Base-by-base conservation (phyloP, 2,329 filamentous ascomycete species). In the Gaeumannomyces sp. region DNA sequence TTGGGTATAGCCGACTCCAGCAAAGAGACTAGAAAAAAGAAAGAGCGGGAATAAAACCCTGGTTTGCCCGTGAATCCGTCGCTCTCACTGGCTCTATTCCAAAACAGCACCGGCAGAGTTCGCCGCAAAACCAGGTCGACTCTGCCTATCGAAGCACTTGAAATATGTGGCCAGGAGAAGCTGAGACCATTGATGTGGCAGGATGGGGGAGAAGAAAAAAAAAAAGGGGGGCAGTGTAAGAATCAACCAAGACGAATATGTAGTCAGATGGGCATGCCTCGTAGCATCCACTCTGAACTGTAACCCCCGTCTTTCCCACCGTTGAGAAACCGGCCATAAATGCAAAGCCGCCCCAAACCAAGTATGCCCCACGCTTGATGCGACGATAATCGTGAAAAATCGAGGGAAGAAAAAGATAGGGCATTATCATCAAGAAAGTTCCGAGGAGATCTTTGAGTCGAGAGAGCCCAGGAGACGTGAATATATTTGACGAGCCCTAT, bases 361-460 rank as follows among this genome's bases (percentile, higher is more conserved):
- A 28, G 29, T 64, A 64, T 64, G 35, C 64, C 65, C 62, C 57
- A 64, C 28, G 29, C 38, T n/a, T n/a, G n/a, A n/a, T 60, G 59
- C 16, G 45, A 53, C 45, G 45, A 53, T 53, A 7, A 53, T 53
- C 45, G 45, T 53, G n/a, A 53, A 2, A 5, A 65, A 63, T 58
- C 13, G 22, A 61, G 31, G 53, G 59, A 7, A 57, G 60, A 61
- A 56, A 28, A 16, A n/a, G 8, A 56, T 33, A 25, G 38, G 22
- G 38, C 22, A 29, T 62, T 22, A 28, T 45, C 60, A 50, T 62
- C 60, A 62, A 50, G 60, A 62, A 29, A 62, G 45, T 22, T 53
- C 45, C 45, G 22, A 53, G 22, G 22, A 11, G 19, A 11, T 53
- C 8, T 50, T n/a, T 53, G 22, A 25, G n/a, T n/a, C 22, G 14